Evolutionary conservation across 306 rosid genomes (phyloP).

Genomic region (Cercis canadensis): DNA sequence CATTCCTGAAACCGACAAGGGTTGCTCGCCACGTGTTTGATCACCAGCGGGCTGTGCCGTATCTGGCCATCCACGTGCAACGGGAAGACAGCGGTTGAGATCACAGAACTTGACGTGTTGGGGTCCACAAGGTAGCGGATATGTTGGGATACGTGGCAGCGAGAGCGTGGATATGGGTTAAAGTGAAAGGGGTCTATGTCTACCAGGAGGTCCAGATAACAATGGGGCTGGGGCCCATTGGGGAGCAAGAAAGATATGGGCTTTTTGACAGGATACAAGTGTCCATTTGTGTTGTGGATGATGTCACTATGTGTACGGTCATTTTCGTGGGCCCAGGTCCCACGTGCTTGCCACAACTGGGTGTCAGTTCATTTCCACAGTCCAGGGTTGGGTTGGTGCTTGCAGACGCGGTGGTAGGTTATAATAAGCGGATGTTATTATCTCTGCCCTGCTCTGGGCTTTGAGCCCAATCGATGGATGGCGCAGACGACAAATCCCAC

Average conservation of each 20-base stretch:
- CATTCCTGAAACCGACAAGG: background rate
- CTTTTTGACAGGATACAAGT: constrained; percentile 14
- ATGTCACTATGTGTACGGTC: constrained; percentile 30
- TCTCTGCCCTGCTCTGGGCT: background rate
- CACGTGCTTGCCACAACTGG: constrained; percentile 36
- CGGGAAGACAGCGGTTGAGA: background rate
- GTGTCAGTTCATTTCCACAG: constrained; percentile 29
- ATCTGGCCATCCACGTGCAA: constrained; percentile 29
- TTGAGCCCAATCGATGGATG: background rate
- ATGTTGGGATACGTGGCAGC: constrained; percentile 36
- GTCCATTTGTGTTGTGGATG: background rate
- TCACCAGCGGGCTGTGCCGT: background rate
- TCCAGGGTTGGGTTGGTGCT: background rate
- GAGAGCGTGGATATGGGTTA: constrained; percentile 16
- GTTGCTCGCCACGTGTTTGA: constrained; percentile 37
- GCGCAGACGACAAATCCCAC: background rate
- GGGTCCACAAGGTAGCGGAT: constrained; percentile 1
- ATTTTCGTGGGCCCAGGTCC: constrained; percentile 29
- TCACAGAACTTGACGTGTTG: background rate
- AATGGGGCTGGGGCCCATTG: constrained; percentile 41
- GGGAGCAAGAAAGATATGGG: background rate
- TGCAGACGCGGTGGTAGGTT: background rate
- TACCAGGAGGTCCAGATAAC: constrained; percentile 28
- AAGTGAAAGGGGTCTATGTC: constrained; percentile 16
- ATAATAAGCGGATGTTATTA: background rate